These are phyloP conservation scores for Uromyces viciae-fabae DNA, from an alignment of 1,284 basidiomycete genomes.

Conservation along the genomic window DNA sequence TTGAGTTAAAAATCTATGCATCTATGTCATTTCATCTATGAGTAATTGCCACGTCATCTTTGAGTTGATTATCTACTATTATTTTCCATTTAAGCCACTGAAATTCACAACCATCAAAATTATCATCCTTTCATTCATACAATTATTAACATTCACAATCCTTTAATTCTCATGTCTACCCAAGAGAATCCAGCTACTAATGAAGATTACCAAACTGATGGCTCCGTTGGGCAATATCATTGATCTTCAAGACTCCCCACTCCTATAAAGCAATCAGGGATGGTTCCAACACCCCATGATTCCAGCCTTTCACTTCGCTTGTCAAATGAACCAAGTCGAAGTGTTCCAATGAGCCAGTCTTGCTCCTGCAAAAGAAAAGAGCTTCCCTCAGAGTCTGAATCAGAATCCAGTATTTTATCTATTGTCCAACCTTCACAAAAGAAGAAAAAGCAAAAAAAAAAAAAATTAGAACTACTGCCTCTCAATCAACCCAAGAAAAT, in stretches of 20 bases:
- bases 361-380: neutral
- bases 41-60: too few relatives aligned
- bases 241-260: neutral
- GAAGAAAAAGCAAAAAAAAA: too few relatives aligned
- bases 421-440: too few relatives aligned
- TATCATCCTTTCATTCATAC: too few relatives aligned
- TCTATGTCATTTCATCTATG: too few relatives aligned
- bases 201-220: neutral
- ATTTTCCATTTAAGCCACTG: neutral
- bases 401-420: neutral
- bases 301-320: too few relatives aligned
- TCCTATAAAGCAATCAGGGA: neutral
- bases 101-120: neutral
- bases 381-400: neutral
- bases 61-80: too few relatives aligned
- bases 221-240: neutral
- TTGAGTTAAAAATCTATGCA: too few relatives aligned
- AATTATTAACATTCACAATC: too few relatives aligned
- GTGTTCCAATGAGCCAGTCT: neutral
- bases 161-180: too few relatives aligned
- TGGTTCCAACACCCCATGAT: neutral
- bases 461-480: neutral
- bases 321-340: too few relatives aligned
- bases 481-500: too few relatives aligned
- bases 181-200: neutral